Conservation (phyloP, 2,329 filamentous ascomycete genomes). For the Colletotrichum limetticola region DNA sequence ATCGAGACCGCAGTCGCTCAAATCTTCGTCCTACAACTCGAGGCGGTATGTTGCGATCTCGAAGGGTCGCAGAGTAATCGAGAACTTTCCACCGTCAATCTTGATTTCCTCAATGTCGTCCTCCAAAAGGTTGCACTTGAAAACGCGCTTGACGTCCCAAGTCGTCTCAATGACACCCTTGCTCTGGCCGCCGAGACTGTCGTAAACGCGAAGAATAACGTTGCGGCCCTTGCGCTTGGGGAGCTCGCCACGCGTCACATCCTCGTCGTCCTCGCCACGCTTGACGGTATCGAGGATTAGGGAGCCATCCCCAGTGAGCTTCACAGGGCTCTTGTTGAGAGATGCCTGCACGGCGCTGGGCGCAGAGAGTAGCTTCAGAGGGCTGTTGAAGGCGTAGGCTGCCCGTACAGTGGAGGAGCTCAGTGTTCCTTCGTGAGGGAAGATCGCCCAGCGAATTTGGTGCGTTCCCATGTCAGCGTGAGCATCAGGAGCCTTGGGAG, state of each 20-base stretch:
- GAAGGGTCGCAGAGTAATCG: constrained; percentile 79
- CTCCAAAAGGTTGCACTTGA: constrained; percentile 88
- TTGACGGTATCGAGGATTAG: constrained; percentile 91
- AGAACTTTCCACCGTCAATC: constrained; percentile 61
- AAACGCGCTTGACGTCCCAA: constrained; percentile 79
- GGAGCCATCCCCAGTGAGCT: constrained; percentile 72
- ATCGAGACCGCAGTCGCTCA: constrained; percentile 20
- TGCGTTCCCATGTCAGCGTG: constrained; percentile 95
- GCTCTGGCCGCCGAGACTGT: constrained; percentile 84
- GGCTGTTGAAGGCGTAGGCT: constrained; percentile 91
- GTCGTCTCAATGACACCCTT: constrained; percentile 76
- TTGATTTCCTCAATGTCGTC: constrained; percentile 80
- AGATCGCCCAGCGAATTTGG: constrained; percentile 87
- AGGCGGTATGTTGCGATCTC: constrained; percentile 87
- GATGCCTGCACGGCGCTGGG: constrained; percentile 41
- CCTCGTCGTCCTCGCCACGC: constrained; percentile 88
- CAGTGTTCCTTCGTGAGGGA: constrained; percentile 82
- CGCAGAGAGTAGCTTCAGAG: constrained; percentile 67
- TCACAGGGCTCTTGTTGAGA: constrained; percentile 62
- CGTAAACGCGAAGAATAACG: constrained; percentile 87
- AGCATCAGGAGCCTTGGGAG: constrained; percentile 91
- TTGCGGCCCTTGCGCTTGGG: constrained; percentile 77
- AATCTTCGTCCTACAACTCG: constrained; percentile 52
- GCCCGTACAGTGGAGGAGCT: constrained; percentile 80
- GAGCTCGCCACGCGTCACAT: constrained; percentile 72